phyloP scores from a whole-genome alignment of 768 basidiomycete species.

The Pleurotus platypus region DNA sequence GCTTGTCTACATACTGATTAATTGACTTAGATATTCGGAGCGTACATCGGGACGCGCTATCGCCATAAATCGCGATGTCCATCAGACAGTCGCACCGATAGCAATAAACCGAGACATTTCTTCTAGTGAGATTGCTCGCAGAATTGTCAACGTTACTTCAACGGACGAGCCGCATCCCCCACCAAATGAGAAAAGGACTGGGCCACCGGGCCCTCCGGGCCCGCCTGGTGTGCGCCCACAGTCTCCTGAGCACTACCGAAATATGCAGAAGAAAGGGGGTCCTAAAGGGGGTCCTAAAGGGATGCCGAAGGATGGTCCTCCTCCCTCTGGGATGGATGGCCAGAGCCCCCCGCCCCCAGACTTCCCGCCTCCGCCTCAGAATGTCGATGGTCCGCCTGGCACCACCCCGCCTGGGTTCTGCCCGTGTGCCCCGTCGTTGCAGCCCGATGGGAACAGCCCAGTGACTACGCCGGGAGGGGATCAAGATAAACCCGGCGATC shows the following conservation, averaged over 20 bases:
- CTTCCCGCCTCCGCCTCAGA: neutral
- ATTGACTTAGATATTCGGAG: neutral
- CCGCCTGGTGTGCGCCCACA: no score
- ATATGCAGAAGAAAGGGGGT: neutral
- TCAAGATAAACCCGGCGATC: neutral
- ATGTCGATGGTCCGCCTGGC: neutral
- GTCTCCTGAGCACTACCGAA: no score
- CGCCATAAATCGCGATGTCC: constrained; percentile 4
- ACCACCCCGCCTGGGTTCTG: no score
- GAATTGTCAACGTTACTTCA: neutral
- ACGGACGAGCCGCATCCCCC: no score
- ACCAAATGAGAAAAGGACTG: no score
- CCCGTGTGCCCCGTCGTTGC: no score
- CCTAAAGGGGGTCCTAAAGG: neutral
- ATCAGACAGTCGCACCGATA: neutral
- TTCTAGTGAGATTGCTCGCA: neutral
- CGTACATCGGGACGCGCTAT: neutral
- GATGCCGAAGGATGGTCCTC: neutral
- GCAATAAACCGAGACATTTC: neutral
- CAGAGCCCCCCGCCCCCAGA: neutral
- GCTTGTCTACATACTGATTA: neutral
- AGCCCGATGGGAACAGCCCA: neutral
- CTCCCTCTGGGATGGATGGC: neutral
- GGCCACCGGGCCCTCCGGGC: no score
- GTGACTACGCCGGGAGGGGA: neutral